Evolutionary conservation across 257 asterid genomes (phyloP).

Genomic region (Echites panduratus): DNA sequence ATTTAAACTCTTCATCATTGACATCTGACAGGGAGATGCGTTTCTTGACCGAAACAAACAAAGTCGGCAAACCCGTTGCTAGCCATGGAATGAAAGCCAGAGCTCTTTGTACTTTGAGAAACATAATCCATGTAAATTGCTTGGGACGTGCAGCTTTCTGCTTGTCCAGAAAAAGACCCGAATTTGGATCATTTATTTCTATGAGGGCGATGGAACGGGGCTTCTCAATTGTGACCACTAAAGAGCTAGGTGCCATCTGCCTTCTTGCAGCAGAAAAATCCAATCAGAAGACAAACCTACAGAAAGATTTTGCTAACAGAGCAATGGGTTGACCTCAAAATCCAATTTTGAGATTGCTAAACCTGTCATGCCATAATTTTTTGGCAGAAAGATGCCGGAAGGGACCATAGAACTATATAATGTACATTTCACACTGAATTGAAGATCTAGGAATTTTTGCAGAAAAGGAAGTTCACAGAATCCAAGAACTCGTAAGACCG

Average conservation of each 20-base stretch:
- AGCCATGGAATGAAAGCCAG: slow-evolving; percentile 62
- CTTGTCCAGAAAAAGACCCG: slow-evolving; percentile 50
- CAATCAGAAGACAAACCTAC: slow-evolving; percentile 21
- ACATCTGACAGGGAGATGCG: slow-evolving; percentile 69
- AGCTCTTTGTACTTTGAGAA: slow-evolving; percentile 56
- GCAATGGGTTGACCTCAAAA: slow-evolving; percentile 18
- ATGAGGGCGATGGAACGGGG: slow-evolving; percentile 46
- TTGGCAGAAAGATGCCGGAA: not conserved
- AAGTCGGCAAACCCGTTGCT: slow-evolving; percentile 25
- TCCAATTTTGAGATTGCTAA: slow-evolving; percentile 1
- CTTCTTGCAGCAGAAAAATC: not conserved
- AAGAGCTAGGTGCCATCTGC: slow-evolving; percentile 75
- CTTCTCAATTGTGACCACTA: slow-evolving; percentile 64
- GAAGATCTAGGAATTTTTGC: slow-evolving; percentile 7
- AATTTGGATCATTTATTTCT: slow-evolving; percentile 33
- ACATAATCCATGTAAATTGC: slow-evolving; percentile 59
- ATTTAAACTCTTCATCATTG: slow-evolving; percentile 61
- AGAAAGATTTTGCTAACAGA: slow-evolving; percentile 13
- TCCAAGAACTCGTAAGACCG: slow-evolving; percentile 26
- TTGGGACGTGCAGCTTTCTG: slow-evolving; percentile 54
- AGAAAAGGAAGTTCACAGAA: slow-evolving; percentile 28
- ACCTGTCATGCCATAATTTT: not conserved
- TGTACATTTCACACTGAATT: slow-evolving; percentile 3
- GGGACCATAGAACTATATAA: slow-evolving; percentile 3
- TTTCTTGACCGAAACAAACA: slow-evolving; percentile 47